Evolutionary conservation across 2,329 filamentous ascomycete species (phyloP), one percentile per base, ranked within the genome.

Genomic region (Verticillium isaacii): DNA sequence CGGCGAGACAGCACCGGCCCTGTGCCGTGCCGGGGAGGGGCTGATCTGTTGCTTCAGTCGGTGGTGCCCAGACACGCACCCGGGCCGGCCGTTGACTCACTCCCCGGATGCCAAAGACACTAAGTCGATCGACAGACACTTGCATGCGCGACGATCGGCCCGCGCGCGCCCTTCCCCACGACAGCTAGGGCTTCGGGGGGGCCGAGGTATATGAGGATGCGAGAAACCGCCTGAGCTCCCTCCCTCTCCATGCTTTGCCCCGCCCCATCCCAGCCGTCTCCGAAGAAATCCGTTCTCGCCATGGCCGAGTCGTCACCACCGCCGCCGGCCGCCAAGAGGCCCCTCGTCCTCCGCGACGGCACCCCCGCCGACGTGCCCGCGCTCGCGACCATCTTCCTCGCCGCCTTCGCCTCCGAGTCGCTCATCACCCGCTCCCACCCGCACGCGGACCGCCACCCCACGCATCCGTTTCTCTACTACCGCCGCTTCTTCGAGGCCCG

Each of bases 351-450:
- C 65, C 74, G 74, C 32, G 70, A 73, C 9, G 74, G 74, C 58
- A 63, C 63, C 29, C 64, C 62, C 39, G 66, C 69, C 56, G 75
- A 77, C 67, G n/a, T 73, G 34, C 58, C 63, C 23, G 64, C 63
- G 60, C 63, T 67, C 19, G 61, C 67, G 7, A 58, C 60, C 39
- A 60, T 76, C 62, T 77, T 73, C 69, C 59, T 65, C 52, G 64
- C 66, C 52, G 62, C 70, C 65, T 73, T 76, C 60, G 61, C 60
- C 63, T 57, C 68, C 17, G 74, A 77, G 59, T 56, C 65, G 39
- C 61, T 75, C 6, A 60, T 75, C n/a, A 66, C 70, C 58, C 63
- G 67, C 55, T 66, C 77, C 63, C 75, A 75, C 61, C 74, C 74
- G 2, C 57, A 19, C 45, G 68, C 69, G 25, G 59, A 59, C 58